Evolutionary conservation across 768 basidiomycete species (phyloP), one percentile per base, ranked within the genome.

Genomic region (Tylopilus cervinicoccineus): DNA sequence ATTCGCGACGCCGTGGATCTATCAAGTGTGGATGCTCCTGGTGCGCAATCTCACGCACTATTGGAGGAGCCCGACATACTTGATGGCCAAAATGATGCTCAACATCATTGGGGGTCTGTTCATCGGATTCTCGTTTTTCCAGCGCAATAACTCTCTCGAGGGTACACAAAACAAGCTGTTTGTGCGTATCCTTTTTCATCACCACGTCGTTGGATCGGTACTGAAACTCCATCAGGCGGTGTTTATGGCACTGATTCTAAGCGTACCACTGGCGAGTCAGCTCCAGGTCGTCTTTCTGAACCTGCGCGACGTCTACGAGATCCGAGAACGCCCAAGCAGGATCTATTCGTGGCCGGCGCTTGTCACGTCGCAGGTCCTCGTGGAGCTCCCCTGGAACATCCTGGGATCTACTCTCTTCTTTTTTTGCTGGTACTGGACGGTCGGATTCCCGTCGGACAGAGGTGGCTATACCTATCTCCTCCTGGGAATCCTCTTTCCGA

Each of bases 361-460:
- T 16, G 52, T 81, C 22, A 76, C 78, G 0, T 71, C 81, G 0
- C 77, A 78, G 57, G 67, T 84, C 38, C 54, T 83, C 9, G 71
- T 77, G 5, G 83, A 83, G 52, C 43, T 83, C 1, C 82, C 82
- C 2, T 83, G 79, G 78, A 83, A 83, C 51, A 73, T 84, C 31
- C 8, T 80, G 5, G 77, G 77, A 26, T 79, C 81, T 1, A 69
- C 74, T 0, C 46, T 86, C 12, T 75, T 81, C 66, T 88, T 78
- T n/a, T n/a, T n/a, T 44, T 78, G 76, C 55, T 87, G 84, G 84
- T 86, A 76, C 64, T 85, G 79, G 79, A 82, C 83, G 5, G 79
- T 84, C 42, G 83, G 83, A 0, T 81, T 81, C 57, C 70, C 72
- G 9, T 68, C n/a, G n/a, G n/a, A n/a, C n/a, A n/a, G n/a, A n/a